Conservation (phyloP, 495 filamentous ascomycete genomes). For the Astrothelium macrocarpum region DNA sequence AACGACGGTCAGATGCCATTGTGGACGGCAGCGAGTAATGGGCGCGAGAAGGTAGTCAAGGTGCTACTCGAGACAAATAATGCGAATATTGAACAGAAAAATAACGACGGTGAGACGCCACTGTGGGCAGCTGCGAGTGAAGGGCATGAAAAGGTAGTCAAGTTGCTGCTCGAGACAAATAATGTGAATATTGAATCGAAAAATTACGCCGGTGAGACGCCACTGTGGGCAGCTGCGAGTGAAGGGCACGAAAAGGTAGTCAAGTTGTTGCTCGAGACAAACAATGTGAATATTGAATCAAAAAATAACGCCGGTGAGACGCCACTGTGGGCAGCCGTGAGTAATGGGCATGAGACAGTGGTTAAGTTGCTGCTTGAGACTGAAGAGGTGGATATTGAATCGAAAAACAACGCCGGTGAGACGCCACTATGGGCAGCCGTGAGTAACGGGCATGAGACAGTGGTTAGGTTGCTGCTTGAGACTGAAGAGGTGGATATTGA, state of each 20-base stretch:
- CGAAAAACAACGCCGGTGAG: constrained; percentile 1
- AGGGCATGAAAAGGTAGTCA: background rate
- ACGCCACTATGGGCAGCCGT: constrained; percentile 10
- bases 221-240: constrained; percentile 22
- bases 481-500: background rate
- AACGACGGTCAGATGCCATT: background rate
- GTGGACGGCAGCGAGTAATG: background rate
- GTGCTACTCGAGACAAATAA: background rate
- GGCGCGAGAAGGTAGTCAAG: background rate
- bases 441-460: background rate
- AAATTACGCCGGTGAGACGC: constrained; percentile 18
- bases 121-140: background rate
- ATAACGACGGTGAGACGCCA: background rate
- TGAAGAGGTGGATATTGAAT: constrained; percentile 9
- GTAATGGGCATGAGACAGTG: constrained; percentile 20
- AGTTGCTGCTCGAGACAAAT: background rate
- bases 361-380: constrained; percentile 23
- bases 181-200: constrained; percentile 19
- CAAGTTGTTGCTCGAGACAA: background rate
- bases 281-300: constrained; percentile 19
- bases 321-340: constrained; percentile 23
- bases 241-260: background rate
- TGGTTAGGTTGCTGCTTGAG: background rate
- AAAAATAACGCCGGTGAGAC: constrained; percentile 19
- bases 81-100: too few relatives aligned